Base-by-base conservation (phyloP, 2,329 filamentous ascomycete genomes). In the Stemphylium lycopersici region DNA sequence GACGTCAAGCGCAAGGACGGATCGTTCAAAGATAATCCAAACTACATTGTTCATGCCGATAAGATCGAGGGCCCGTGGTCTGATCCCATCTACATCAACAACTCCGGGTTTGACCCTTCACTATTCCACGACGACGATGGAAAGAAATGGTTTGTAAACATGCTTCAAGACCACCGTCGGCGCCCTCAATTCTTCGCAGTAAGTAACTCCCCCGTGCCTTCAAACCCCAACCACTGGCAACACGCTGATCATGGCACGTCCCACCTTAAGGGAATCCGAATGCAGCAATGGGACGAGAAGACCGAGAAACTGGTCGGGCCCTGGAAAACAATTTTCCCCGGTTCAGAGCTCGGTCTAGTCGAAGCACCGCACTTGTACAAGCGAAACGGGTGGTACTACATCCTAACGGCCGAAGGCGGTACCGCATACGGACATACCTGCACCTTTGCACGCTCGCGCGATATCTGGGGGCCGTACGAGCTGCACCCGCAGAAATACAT, bases 1-100 rank as follows among this genome's bases (percentile, higher is more conserved):
- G 84, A 87, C 62, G 84, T 88, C 13, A 88, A 87, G 74, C 83
- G 85, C 59, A 87, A 87, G 67, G 86, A 88, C 61, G 86, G 85
- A 11, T 83, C 81, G 2, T 87, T 86, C 78, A 87, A 86, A 68
- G 85, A 87, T 62, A 80, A 83, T 1, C 85, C 82, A 59, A 88
- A 87, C 43, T 88, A 87, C 66, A 86, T 88, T 53, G 81, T 88
- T 48, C 81, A 79, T 11, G 65, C 71, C 10, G 62, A 68, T 0
- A 61, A 74, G 4, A 83, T 87, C 48, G 78, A 82, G 33, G 85
- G 85, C 0, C 84, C 84, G 0, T 87, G 85, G 85, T 85, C 83
- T 0, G 84, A 87, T 44, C 84, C 85, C 0, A 67, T 84, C 6
- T 84, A 83, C 62, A 77, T 79, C 65, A 87, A 87, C 65, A 84